Evolutionary conservation across 2,329 filamentous ascomycete species (phyloP).

Genomic region (Epichloe bromicola): DNA sequence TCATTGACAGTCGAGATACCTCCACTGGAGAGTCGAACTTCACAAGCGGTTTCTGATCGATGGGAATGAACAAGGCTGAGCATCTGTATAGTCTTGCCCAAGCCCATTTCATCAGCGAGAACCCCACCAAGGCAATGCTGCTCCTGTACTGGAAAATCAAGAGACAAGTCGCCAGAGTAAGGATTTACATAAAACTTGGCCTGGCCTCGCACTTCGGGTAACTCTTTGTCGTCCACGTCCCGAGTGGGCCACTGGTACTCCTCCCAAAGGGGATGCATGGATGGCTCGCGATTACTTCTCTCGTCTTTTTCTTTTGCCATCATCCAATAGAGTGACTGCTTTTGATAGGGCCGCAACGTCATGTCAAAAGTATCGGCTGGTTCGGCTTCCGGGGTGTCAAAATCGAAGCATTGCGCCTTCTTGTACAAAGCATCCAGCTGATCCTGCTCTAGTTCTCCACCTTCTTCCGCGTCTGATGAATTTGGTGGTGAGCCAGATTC

Average conservation of each 20-base stretch:
- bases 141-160: slow-evolving; percentile 86
- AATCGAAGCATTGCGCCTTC: slow-evolving; percentile 95
- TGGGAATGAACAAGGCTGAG: slow-evolving; percentile 84
- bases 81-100: slow-evolving; percentile 99
- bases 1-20: slow-evolving; percentile 37
- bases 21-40: slow-evolving; percentile 19
- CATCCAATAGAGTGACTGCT: slow-evolving; percentile 95
- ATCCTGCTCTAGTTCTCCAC: slow-evolving; percentile 84
- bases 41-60: slow-evolving; percentile 40
- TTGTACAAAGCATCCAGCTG: slow-evolving; percentile 89
- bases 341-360: slow-evolving; percentile 82
- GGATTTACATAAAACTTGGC: slow-evolving; percentile 87
- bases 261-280: slow-evolving; percentile 97
- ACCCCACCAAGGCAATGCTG: slow-evolving; percentile 91
- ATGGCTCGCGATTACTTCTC: slow-evolving; percentile 55
- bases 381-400: slow-evolving; percentile 75
- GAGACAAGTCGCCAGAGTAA: slow-evolving; percentile 84
- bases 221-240: slow-evolving; percentile 69
- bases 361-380: slow-evolving; percentile 72
- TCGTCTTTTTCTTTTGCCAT: slow-evolving; percentile 79
- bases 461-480: slow-evolving; percentile 64
- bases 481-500: slow-evolving; percentile 36
- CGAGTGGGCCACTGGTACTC: slow-evolving; percentile 83
- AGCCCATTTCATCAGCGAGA: slow-evolving; percentile 91
- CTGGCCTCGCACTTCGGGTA: slow-evolving; percentile 53